Base-by-base conservation (phyloP, 805 yeast genomes). In the Spathaspora girioi region DNA sequence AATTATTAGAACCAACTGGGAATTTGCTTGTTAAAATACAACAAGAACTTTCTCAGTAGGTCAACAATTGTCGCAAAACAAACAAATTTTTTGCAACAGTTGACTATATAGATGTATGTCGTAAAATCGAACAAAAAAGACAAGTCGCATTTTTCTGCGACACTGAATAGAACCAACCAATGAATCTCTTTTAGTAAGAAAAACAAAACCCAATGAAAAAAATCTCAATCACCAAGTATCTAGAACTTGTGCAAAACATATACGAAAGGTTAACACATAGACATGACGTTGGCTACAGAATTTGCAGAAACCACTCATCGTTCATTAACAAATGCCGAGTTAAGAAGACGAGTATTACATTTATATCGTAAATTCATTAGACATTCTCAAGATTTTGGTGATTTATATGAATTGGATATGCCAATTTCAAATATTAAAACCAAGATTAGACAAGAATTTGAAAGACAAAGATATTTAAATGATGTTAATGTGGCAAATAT, bases 391-490 rank as follows among this genome's bases (percentile, higher is more conserved):
- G 79, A 76, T 46, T 71, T 81, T 61, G 79, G 82, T 58, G 83
- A 85, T 70, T 71, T 82, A 59, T 86, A 86, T 65, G 88, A 84
- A 66, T 72, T 86, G 67, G 88, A 86, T 67, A 79, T 86, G 76
- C 93, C 96, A 31, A 82, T 86, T 10, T 83, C 93, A 40, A 79
- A 82, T 54, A 84, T 89, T 52, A 84, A 89, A 69, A 87, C 96
- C 51, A 87, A 86, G 71, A 79, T 89, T 58, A 83, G 96, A 78
- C 94, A 89, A 69, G 94, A 89, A 69, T 89, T 89, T 59, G 96
- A 89, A 70, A 84, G 96, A 73, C 79, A 89, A 63, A 78, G 96
- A 63, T 89, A 76, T 64, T 89, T 88, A 48, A 73, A 73, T 49
- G 89, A 86, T 62, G 66, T 85, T 57, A 81, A 81, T 32, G 80